Evolutionary conservation across 306 rosid genomes (phyloP).

Genomic region (Gastrolobium villosum): DNA sequence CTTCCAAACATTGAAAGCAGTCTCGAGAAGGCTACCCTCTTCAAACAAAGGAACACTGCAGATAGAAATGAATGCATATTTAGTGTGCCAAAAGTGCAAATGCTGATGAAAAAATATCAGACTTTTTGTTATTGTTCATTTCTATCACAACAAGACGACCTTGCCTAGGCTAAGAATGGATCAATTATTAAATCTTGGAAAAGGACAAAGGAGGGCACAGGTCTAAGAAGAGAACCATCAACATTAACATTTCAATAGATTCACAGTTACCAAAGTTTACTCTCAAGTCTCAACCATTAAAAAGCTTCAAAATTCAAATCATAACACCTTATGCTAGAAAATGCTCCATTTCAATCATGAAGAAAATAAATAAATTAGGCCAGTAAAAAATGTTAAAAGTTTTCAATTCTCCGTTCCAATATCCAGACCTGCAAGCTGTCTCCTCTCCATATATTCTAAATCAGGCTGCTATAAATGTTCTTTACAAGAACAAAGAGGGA

Average conservation of each 20-base stretch:
- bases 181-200: background rate
- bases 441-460: conserved; percentile 28
- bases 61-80: too few species aligned
- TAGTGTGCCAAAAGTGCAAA: too few species aligned
- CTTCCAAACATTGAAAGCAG: too few species aligned
- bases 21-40: too few species aligned
- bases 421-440: conserved; percentile 31
- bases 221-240: conserved; percentile 19
- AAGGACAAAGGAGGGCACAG: background rate
- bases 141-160: too few species aligned
- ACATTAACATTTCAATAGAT: conserved; percentile 24
- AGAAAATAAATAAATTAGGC: conserved; percentile 32
- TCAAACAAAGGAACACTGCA: too few species aligned
- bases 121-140: background rate
- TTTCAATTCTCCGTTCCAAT: background rate
- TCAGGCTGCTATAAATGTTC: conserved; percentile 38
- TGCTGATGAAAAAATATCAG: conserved; percentile 16
- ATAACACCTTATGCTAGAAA: conserved; percentile 5
- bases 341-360: conserved; percentile 16
- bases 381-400: conserved; percentile 1
- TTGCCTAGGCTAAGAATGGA: too few species aligned
- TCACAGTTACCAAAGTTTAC: conserved; percentile 18
- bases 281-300: conserved; percentile 11
- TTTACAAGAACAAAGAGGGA: conserved; percentile 31
- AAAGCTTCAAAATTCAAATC: conserved; percentile 17